phyloP scores from a whole-genome alignment of 306 rosid species.

The Inga oerstediana region DNA sequence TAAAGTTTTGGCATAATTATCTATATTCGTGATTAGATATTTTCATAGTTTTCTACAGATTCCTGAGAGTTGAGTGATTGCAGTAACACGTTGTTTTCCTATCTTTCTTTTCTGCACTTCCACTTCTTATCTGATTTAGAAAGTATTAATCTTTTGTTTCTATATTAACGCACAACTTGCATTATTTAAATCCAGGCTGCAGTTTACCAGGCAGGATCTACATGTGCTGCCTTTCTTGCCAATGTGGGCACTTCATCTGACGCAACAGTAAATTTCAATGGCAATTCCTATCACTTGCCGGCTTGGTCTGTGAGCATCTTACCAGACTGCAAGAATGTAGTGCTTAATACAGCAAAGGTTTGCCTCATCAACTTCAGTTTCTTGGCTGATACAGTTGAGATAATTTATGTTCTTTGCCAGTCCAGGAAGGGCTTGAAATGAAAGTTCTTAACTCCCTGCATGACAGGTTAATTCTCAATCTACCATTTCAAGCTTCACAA shows the following conservation, averaged over 20 bases:
- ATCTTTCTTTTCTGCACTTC: neutral
- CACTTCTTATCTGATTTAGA: slow-evolving; percentile 19
- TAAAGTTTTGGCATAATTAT: no score
- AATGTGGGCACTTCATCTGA: slow-evolving; percentile 63
- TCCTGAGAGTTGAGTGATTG: no score
- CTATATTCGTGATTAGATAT: no score
- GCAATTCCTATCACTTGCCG: slow-evolving; percentile 78
- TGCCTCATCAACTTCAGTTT: slow-evolving; percentile 35
- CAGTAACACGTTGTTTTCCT: neutral
- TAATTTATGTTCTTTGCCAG: no score
- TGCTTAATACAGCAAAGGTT: slow-evolving; percentile 93
- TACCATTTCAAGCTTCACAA: slow-evolving; percentile 57
- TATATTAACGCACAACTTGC: slow-evolving; percentile 7
- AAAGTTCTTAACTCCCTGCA: slow-evolving; percentile 17
- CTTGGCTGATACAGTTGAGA: no score
- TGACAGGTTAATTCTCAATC: slow-evolving; percentile 79
- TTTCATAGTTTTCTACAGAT: no score
- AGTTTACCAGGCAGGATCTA: slow-evolving; percentile 70
- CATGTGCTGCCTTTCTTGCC: slow-evolving; percentile 88
- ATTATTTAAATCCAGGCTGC: slow-evolving; percentile 60
- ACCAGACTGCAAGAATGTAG: slow-evolving; percentile 97
- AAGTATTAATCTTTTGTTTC: slow-evolving; percentile 4
- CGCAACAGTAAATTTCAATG: slow-evolving; percentile 71
- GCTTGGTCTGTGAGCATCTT: slow-evolving; percentile 99
- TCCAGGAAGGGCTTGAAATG: slow-evolving; percentile 2